Percentiles rank a stretch among this genome's conserved stretches.
These are phyloP conservation scores for Geotrichum carabidarum DNA, from an alignment of 1,139 yeast species.

Conservation along the genomic window DNA sequence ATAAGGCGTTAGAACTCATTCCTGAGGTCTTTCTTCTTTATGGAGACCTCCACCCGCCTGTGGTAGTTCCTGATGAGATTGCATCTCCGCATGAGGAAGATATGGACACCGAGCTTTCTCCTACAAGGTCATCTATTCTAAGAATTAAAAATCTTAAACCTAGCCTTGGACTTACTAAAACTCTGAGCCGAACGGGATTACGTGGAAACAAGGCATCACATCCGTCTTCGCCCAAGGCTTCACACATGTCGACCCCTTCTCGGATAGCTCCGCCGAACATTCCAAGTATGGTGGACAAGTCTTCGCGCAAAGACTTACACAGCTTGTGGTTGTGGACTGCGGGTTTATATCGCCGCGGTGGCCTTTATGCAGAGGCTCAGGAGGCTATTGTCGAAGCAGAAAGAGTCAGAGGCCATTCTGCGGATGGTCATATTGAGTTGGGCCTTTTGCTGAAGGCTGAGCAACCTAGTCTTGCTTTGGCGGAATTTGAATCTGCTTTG, in stretches of 20 bases:
- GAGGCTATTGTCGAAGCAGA: conserved; percentile 74
- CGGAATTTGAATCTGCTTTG: conserved; percentile 65
- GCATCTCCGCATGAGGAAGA: background rate
- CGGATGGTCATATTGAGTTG: conserved; percentile 51
- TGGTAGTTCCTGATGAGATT: background rate
- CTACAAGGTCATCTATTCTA: conserved; percentile 1
- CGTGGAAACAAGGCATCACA: background rate
- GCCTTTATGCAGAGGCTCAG: conserved; percentile 56
- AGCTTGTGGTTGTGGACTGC: conserved; percentile 74
- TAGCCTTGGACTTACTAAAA: background rate
- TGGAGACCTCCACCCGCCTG: conserved; percentile 46
- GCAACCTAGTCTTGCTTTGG: conserved; percentile 46
- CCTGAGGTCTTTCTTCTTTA: conserved; percentile 63
- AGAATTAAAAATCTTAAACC: conserved; percentile 10
- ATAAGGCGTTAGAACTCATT: conserved; percentile 57
- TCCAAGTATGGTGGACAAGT: background rate
- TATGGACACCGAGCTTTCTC: background rate
- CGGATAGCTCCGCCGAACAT: conserved; percentile 4
- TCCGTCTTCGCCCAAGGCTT: background rate
- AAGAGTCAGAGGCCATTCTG: conserved; percentile 46
- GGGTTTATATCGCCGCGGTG: conserved; percentile 56
- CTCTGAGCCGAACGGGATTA: conserved; percentile 9
- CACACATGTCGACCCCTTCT: conserved; percentile 12
- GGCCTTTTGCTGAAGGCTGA: conserved; percentile 46
- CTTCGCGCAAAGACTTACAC: conserved; percentile 39